These are phyloP conservation scores for Podospora bellae-mahoneyi DNA, from an alignment of 495 filamentous ascomycete genomes.

Conservation along the genomic window DNA sequence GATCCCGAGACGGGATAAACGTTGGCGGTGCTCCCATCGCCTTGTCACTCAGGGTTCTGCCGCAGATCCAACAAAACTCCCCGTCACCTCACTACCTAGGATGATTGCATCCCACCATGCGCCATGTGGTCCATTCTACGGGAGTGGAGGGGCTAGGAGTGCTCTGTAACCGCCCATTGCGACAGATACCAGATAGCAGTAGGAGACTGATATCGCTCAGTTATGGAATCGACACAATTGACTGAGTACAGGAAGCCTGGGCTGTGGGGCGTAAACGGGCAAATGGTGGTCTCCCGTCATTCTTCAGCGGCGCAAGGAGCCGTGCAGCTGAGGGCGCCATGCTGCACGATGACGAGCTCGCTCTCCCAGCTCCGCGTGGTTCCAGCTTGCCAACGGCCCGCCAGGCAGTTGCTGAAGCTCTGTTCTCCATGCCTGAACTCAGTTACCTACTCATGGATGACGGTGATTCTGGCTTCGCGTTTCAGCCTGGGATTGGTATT, in stretches of 20 bases:
- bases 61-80: neutral
- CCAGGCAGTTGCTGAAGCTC: neutral
- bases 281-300: neutral
- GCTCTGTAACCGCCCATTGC: neutral
- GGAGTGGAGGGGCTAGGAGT: neutral
- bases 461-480: neutral
- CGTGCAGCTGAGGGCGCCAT: neutral
- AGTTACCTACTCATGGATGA: neutral
- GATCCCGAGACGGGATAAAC: neutral
- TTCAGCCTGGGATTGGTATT: slow-evolving; percentile 14
- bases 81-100: neutral
- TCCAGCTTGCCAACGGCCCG: neutral
- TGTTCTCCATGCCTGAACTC: too few relatives aligned
- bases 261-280: neutral
- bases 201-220: neutral
- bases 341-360: neutral
- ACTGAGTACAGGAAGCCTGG: neutral
- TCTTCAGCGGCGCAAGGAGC: neutral
- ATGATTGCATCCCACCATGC: neutral
- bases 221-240: neutral
- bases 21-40: neutral
- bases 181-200: neutral
- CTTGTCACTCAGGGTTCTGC: neutral
- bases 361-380: neutral
- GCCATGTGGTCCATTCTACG: neutral